Conservation (phyloP, 768 basidiomycete genomes). For the Postia placenta region DNA sequence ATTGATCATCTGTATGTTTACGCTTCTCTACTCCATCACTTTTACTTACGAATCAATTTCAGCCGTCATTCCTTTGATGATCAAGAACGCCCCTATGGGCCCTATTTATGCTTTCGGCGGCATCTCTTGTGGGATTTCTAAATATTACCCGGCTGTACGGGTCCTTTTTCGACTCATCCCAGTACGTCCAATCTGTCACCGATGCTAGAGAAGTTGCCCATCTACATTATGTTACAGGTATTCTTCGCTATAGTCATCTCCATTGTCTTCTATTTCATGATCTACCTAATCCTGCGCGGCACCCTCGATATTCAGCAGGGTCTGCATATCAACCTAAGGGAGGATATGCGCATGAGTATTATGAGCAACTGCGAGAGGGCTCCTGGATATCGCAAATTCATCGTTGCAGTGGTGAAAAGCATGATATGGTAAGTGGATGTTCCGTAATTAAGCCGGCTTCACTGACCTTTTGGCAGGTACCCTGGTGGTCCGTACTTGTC, state of each 20-base stretch:
- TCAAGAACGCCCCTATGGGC: constrained; percentile 30
- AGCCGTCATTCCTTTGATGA: constrained; percentile 21
- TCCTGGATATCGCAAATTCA: constrained; percentile 53
- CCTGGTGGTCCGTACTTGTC: constrained; percentile 43
- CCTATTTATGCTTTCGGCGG: constrained; percentile 47
- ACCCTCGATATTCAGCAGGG: constrained; percentile 45
- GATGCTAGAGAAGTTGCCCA: background rate
- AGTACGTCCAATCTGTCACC: constrained; percentile 30
- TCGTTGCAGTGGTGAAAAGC: constrained; percentile 53
- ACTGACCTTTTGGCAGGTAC: constrained; percentile 36
- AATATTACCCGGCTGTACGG: constrained; percentile 33
- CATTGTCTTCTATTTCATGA: constrained; percentile 49
- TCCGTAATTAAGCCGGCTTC: background rate
- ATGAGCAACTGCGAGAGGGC: constrained; percentile 8
- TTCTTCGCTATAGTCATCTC: constrained; percentile 52
- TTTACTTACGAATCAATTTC: constrained; percentile 2
- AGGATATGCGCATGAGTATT: constrained; percentile 37
- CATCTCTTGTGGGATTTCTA: constrained; percentile 47
- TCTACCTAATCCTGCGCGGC: constrained; percentile 57
- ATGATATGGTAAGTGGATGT: constrained; percentile 58
- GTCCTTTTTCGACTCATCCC: constrained; percentile 58
- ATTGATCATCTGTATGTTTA: constrained; percentile 39
- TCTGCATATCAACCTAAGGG: constrained; percentile 44
- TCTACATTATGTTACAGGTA: constrained; percentile 34
- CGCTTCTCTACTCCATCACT: background rate